Conservation (phyloP, 2,329 filamentous ascomycete genomes). For the Fusarium sp. region DNA sequence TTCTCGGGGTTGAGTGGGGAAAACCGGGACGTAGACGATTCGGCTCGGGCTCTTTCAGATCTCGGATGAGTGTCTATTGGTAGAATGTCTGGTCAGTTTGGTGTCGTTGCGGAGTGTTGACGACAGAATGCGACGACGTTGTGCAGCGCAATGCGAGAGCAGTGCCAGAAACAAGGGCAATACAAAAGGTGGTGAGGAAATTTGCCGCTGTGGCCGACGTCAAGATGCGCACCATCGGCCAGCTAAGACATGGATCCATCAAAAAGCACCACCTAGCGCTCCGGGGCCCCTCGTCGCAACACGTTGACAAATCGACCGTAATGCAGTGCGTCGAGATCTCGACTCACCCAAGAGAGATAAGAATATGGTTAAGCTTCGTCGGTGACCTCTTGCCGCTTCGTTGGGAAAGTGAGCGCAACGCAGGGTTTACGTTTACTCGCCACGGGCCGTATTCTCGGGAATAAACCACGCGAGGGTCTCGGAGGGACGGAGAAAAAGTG, state of each 20-base stretch:
- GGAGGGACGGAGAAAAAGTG: slow-evolving; percentile 38
- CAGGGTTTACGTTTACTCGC: slow-evolving; percentile 27
- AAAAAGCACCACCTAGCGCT: slow-evolving; percentile 35
- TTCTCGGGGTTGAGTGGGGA: slow-evolving; percentile 21
- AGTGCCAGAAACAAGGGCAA: slow-evolving; percentile 13
- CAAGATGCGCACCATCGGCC: slow-evolving; percentile 40
- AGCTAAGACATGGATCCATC: slow-evolving; percentile 37
- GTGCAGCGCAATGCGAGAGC: slow-evolving; percentile 25
- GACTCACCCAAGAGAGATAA: slow-evolving; percentile 37
- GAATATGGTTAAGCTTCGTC: slow-evolving; percentile 22
- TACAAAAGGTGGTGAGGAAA: slow-evolving; percentile 30
- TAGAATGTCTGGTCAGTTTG: slow-evolving; percentile 22
- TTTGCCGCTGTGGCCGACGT: slow-evolving; percentile 34
- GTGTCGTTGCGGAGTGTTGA: slow-evolving; percentile 14
- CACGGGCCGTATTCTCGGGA: slow-evolving; percentile 39
- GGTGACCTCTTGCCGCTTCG: slow-evolving; percentile 30
- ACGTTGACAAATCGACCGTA: slow-evolving; percentile 30
- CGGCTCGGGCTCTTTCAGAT: slow-evolving; percentile 17
- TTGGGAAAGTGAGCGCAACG: slow-evolving; percentile 34
- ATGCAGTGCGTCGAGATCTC: slow-evolving; percentile 20
- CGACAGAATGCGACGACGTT: slow-evolving; percentile 19
- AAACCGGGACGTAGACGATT: slow-evolving; percentile 29
- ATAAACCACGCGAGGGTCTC: slow-evolving; percentile 42
- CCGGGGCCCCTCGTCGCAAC: slow-evolving; percentile 37
- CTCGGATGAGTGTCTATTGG: slow-evolving; percentile 27